These are phyloP conservation scores for Amanita inopinata DNA, from an alignment of 768 basidiomycete genomes.

Conservation along the genomic window DNA sequence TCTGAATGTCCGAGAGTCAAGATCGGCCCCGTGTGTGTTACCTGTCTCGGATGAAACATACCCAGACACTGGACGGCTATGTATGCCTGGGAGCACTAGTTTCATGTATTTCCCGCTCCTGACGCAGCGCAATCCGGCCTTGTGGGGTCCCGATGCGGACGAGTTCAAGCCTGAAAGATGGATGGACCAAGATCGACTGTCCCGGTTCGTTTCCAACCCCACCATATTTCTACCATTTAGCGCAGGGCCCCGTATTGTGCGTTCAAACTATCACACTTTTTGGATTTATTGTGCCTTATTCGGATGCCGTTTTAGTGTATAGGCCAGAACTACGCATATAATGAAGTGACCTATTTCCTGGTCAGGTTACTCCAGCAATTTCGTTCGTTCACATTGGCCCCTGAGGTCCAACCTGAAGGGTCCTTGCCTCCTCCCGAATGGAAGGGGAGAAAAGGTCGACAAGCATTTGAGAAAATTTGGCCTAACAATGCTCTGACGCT, in stretches of 20 bases:
- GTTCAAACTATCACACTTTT: constrained; percentile 11
- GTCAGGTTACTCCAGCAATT: constrained; percentile 58
- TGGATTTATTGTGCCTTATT: background rate
- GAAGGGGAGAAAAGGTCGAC: constrained; percentile 37
- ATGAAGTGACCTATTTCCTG: constrained; percentile 67
- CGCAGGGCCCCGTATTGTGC: constrained; percentile 51
- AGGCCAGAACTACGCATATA: constrained; percentile 68
- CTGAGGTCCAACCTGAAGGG: constrained; percentile 50
- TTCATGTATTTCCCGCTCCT: constrained; percentile 55
- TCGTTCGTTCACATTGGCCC: constrained; percentile 46
- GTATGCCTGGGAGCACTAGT: constrained; percentile 47
- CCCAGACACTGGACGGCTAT: constrained; percentile 28
- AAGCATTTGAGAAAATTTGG: constrained; percentile 48
- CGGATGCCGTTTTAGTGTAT: constrained; percentile 37
- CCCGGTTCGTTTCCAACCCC: constrained; percentile 44
- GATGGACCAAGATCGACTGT: constrained; percentile 48
- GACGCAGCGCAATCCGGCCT: constrained; percentile 52
- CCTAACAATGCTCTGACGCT: constrained; percentile 57
- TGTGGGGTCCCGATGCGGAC: constrained; percentile 73
- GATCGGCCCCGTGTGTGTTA: constrained; percentile 36
- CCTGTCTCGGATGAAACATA: constrained; percentile 45
- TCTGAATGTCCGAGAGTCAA: constrained; percentile 55
- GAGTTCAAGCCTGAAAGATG: constrained; percentile 76
- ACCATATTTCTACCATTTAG: constrained; percentile 70
- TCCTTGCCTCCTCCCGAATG: constrained; percentile 57